Conservation (phyloP, 176 grass and related monocot genomes). For the Neostapfia colusana region DNA sequence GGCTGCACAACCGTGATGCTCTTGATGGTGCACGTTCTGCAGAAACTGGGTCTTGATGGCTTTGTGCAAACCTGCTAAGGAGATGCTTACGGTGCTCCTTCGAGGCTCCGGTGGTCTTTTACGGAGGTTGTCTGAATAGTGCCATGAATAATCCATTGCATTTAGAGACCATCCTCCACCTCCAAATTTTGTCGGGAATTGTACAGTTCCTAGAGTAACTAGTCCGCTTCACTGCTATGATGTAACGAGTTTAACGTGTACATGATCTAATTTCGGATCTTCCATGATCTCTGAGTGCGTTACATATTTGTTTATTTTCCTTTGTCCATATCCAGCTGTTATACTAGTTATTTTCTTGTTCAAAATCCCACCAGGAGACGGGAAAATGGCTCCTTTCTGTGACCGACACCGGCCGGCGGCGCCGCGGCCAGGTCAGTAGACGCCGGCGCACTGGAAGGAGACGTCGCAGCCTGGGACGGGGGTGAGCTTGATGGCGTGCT, state of each 20-base stretch:
- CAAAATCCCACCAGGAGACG: background rate
- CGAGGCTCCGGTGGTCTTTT: no score
- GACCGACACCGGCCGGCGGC: no score
- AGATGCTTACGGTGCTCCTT: no score
- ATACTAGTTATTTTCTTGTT: background rate
- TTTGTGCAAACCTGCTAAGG: background rate
- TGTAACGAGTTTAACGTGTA: no score
- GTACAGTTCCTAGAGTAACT: conserved; percentile 36
- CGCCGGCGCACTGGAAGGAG: conserved; percentile 58
- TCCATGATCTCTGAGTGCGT: no score
- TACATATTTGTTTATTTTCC: no score
- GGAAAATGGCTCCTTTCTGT: conserved; percentile 13
- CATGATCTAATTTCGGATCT: no score
- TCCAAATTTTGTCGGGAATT: conserved; percentile 33
- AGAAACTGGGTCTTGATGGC: background rate
- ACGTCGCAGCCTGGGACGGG: conserved; percentile 63
- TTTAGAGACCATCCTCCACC: background rate
- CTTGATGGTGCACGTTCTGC: no score
- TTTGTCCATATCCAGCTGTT: background rate
- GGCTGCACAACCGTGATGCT: background rate
- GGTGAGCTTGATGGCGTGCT: conserved; percentile 65
- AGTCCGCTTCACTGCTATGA: background rate
- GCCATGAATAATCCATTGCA: no score
- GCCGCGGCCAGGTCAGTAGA: conserved; percentile 15
- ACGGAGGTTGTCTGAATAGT: no score